Conservation (phyloP, 2,329 filamentous ascomycete genomes). For the Claviceps africana region DNA sequence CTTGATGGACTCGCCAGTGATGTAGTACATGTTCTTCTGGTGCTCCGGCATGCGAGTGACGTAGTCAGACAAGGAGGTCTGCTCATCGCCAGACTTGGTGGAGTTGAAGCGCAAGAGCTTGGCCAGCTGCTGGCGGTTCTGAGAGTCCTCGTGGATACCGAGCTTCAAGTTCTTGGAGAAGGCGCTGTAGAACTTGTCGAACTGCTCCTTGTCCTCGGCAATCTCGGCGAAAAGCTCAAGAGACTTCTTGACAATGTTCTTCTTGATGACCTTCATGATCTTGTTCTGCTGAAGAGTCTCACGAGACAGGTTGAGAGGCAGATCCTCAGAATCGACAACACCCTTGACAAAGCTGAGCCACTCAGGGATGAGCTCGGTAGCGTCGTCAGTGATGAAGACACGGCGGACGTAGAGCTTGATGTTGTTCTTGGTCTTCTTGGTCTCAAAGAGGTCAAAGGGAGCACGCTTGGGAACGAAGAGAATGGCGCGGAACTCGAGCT, state of each 20-base stretch:
- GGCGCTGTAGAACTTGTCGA: conserved; percentile 99
- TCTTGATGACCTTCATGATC: conserved; percentile 99
- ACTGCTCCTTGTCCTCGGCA: conserved; percentile 98
- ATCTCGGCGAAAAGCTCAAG: conserved; percentile 99
- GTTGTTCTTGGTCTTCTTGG: conserved; percentile 99
- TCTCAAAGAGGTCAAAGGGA: conserved; percentile 99
- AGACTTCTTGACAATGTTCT: conserved; percentile 99
- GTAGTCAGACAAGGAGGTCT: conserved; percentile 91
- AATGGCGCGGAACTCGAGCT: conserved; percentile 99
- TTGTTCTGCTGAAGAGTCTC: conserved; percentile 99
- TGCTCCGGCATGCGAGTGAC: conserved; percentile 98
- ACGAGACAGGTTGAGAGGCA: conserved; percentile 98
- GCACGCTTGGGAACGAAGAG: conserved; percentile 99
- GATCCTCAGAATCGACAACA: conserved; percentile 99
- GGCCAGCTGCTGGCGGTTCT: conserved; percentile 84
- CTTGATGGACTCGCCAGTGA: conserved; percentile 98
- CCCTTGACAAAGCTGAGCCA: conserved; percentile 99
- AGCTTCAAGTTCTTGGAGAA: conserved; percentile 99
- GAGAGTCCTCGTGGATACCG: conserved; percentile 97
- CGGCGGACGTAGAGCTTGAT: conserved; percentile 99
- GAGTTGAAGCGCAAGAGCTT: conserved; percentile 99
- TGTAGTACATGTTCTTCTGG: conserved; percentile 99
- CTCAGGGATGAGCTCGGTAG: conserved; percentile 96
- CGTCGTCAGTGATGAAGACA: conserved; percentile 99
- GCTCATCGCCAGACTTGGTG: conserved; percentile 95